Conservation (phyloP, 2,329 filamentous ascomycete species). For the Talaromyces marneffei region DNA sequence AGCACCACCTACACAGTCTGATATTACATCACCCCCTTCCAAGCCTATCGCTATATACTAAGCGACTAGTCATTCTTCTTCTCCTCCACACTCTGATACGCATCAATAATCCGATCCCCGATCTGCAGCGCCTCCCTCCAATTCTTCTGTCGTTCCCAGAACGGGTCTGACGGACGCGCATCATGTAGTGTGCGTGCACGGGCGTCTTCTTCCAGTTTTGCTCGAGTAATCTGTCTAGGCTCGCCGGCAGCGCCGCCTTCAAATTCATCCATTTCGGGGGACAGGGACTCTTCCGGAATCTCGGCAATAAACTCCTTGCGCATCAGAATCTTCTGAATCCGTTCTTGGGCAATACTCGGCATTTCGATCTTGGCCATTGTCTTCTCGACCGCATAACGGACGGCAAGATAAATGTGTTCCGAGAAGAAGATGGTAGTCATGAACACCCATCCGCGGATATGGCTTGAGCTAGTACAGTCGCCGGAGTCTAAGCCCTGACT, state of each 20-base stretch:
- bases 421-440: constrained; percentile 76
- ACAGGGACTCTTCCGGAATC: constrained; percentile 18
- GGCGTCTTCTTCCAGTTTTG: constrained; percentile 40
- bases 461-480: constrained; percentile 39
- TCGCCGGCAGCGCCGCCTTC: constrained; percentile 1
- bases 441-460: constrained; percentile 73
- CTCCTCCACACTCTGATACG: constrained; percentile 19
- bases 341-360: constrained; percentile 78
- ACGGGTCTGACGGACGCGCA: constrained; percentile 31
- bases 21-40: no score
- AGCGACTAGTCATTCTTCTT: constrained; percentile 33
- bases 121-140: constrained; percentile 39
- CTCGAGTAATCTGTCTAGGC: constrained; percentile 26
- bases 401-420: constrained; percentile 82
- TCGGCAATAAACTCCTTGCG: constrained; percentile 69
- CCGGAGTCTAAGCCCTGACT: constrained; percentile 50
- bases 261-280: constrained; percentile 18
- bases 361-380: constrained; percentile 77
- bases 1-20: no score
- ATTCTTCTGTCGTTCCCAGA: constrained; percentile 42
- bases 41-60: background rate
- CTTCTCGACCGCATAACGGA: constrained; percentile 65
- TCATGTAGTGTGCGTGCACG: constrained; percentile 27
- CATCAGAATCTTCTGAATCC: constrained; percentile 71
- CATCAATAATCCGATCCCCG: constrained; percentile 37